A percentile compares a stretch with the other conserved stretches of the same genome.
phyloP scores from a whole-genome alignment of 2,329 filamentous ascomycete genomes.

The Penicillium sp. region DNA sequence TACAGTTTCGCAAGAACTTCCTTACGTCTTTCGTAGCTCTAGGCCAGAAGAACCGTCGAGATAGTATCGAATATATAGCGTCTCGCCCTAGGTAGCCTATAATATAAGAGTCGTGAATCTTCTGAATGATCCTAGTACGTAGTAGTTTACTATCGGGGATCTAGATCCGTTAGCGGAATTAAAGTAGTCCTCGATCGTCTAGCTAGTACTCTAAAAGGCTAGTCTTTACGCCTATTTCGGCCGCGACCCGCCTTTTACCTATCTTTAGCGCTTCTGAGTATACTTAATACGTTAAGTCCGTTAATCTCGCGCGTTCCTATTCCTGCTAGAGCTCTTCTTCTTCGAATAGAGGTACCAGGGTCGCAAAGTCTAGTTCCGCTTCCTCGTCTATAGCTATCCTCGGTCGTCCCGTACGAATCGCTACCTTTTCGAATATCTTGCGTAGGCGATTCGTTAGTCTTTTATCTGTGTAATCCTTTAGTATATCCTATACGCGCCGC shows the following conservation, averaged over 20 bases:
- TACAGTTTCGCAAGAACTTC: not conserved
- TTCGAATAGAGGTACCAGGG: not conserved
- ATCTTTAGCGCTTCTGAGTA: not conserved
- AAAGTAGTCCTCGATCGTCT: not conserved
- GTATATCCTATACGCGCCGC: not conserved
- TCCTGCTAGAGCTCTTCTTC: not conserved
- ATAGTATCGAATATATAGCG: not conserved
- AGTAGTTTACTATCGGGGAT: not conserved
- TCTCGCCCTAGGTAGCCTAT: not conserved
- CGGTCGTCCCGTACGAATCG: not conserved
- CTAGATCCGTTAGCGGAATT: not conserved
- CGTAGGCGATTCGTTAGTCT: constrained; percentile 1
- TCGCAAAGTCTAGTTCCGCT: not conserved
- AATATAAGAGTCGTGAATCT: not conserved
- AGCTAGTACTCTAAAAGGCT: not conserved
- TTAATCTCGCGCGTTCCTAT: not conserved
- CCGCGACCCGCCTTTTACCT: not conserved
- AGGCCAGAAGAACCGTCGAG: too few species aligned
- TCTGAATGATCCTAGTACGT: not conserved
- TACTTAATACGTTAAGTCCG: not conserved
- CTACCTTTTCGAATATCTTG: not conserved
- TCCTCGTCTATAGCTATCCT: not conserved
- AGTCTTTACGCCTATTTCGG: not conserved
- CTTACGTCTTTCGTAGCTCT: not conserved
- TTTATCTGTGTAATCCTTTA: not conserved